phyloP scores from a whole-genome alignment of 2,329 filamentous ascomycete species.

The Pseudogymnoascus sp. region DNA sequence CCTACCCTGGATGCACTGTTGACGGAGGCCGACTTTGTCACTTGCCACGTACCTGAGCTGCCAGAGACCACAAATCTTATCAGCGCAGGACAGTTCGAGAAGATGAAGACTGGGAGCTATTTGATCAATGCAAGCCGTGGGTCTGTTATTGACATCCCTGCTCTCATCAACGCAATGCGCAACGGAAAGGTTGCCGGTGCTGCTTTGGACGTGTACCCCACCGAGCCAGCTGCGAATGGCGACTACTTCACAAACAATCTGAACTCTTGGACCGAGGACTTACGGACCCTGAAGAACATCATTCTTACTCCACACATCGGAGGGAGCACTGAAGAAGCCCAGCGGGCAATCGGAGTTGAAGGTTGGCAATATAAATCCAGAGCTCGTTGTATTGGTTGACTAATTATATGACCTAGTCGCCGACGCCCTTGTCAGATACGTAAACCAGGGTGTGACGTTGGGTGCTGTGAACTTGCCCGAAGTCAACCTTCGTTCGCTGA shows the following conservation, averaged over 20 bases:
- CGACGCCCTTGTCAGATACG: constrained; percentile 82
- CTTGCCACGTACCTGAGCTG: constrained; percentile 87
- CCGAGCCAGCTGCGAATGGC: constrained; percentile 88
- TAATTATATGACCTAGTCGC: constrained; percentile 48
- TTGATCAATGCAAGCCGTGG: constrained; percentile 94
- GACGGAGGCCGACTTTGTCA: constrained; percentile 79
- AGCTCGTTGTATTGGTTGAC: constrained; percentile 8
- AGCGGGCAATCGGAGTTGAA: constrained; percentile 91
- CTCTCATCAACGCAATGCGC: constrained; percentile 80
- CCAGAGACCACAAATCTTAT: constrained; percentile 93
- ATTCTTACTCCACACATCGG: constrained; percentile 96
- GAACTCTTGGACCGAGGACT: constrained; percentile 78
- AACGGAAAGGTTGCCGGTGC: constrained; percentile 83
- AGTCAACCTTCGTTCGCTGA: constrained; percentile 80
- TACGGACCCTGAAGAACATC: constrained; percentile 79
- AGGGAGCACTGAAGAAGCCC: constrained; percentile 94
- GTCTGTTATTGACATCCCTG: constrained; percentile 87
- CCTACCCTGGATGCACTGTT: constrained; percentile 70
- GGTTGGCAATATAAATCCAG: constrained; percentile 33
- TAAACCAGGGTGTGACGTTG: constrained; percentile 87
- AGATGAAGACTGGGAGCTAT: constrained; percentile 91
- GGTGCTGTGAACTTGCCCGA: constrained; percentile 97
- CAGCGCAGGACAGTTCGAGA: constrained; percentile 64
- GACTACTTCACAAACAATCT: constrained; percentile 85
- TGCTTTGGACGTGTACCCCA: constrained; percentile 92